Evolutionary conservation across 2,329 filamentous ascomycete genomes (phyloP), one percentile per base, ranked within the genome.

Genomic region (Alternaria tenuissima): DNA sequence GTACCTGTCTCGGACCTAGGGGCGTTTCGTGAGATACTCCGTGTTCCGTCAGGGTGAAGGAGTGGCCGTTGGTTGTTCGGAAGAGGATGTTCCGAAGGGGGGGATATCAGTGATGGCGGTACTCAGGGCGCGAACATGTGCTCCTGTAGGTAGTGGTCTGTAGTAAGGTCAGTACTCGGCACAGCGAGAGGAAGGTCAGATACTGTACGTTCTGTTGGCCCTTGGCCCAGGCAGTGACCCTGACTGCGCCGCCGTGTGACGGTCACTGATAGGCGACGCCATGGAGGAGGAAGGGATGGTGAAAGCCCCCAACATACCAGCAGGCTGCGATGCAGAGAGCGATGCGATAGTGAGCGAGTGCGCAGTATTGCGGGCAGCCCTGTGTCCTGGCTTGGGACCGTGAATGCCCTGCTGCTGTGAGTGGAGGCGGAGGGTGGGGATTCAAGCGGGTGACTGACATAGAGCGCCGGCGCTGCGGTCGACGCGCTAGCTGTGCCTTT

Each of bases 401-500:
- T 43, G 39, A 39, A 38, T 61, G 61, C 42, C 41, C 44, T 61
- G 58, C 43, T 55, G 53, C 46, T 56, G 43, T 39, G 59, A 57
- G 62, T 34, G 55, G 62, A 64, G 62, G 58, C 46, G 55, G 58
- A 61, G 59, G 55, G 59, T 62, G 59, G 59, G 59, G 58, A 61
- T 46, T 53, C 39, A 34, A 57, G 62, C 39, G 57, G 52, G 49
- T 39, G 48, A 58, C 46, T 55, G 60, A 57, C 59, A 36, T 53
- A 32, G 42, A 44, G 43, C 47, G 49, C 59, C 56, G 46, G 55
- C 36, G 57, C 41, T 42, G 61, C 51, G 38, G 48, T 42, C 52
- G 46, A 57, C 62, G 57, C 62, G 65, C 60, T 67, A 65, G 57
- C 57, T 44, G 52, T 59, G 52, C 48, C 49, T 49, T 52, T 59